A percentile compares a stretch with the other conserved stretches of the same genome.
Conservation (phyloP, 208 protist species). For the Leishmania aethiopica region DNA sequence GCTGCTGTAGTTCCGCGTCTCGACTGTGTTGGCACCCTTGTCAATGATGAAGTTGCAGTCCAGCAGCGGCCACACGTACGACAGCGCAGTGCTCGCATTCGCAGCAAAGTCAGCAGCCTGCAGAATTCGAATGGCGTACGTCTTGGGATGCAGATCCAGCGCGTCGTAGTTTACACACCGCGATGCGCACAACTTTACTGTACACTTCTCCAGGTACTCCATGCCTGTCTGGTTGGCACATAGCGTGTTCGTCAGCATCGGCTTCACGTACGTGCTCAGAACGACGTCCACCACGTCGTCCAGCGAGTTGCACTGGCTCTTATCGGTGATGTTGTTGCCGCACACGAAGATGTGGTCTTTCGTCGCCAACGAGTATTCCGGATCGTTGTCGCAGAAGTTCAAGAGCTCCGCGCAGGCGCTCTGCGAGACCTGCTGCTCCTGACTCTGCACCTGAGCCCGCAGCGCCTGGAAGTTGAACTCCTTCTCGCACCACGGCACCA, state of each 20-base stretch:
- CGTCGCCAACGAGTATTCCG: conserved; percentile 12
- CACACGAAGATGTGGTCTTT: conserved; percentile 47
- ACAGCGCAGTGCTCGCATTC: conserved; percentile 68
- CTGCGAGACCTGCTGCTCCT: conserved; percentile 24
- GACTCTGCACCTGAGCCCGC: conserved; percentile 27
- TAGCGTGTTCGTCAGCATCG: conserved; percentile 46
- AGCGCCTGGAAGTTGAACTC: conserved; percentile 46
- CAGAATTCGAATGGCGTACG: conserved; percentile 34
- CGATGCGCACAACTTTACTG: conserved; percentile 39
- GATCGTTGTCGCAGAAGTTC: conserved; percentile 49
- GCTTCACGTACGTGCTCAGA: conserved; percentile 45
- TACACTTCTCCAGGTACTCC: conserved; percentile 57
- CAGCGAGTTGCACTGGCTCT: conserved; percentile 37
- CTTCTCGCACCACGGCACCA: conserved; percentile 67
- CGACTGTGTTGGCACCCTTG: conserved; percentile 46
- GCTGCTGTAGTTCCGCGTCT: conserved; percentile 32
- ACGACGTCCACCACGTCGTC: conserved; percentile 42
- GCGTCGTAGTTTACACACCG: conserved; percentile 44
- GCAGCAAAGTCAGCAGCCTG: conserved; percentile 29
- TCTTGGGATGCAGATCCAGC: conserved; percentile 27
- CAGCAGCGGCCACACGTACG: conserved; percentile 61
- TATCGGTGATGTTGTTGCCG: conserved; percentile 33
- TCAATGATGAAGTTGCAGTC: conserved; percentile 85
- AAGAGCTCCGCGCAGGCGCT: conserved; percentile 57
- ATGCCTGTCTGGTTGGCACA: conserved; percentile 47